Percentiles rank a stretch among this genome's conserved stretches.
Conservation (phyloP, 495 filamentous ascomycete species). For the Ramalina peruviana region DNA sequence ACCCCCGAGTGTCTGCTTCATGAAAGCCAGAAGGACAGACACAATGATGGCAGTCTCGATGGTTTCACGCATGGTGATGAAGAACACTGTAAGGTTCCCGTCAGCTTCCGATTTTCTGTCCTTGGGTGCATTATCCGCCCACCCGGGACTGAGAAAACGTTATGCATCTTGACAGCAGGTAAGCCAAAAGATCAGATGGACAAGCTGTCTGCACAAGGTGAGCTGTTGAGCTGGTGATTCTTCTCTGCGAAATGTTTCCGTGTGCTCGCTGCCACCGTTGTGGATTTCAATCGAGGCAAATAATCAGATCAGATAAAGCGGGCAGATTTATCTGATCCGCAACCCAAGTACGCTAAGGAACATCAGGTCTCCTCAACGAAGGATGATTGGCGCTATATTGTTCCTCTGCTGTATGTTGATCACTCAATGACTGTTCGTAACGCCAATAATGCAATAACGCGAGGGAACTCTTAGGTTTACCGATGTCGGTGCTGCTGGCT, state of each 20-base stretch:
- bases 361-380: too few species aligned
- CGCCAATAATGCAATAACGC: too few species aligned
- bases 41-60: slow-evolving; percentile 71
- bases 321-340: slow-evolving; percentile 14
- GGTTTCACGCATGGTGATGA: slow-evolving; percentile 75
- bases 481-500: too few species aligned
- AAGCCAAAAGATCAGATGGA: not conserved
- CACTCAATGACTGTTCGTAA: too few species aligned
- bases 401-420: too few species aligned
- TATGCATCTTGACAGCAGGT: slow-evolving; percentile 17
- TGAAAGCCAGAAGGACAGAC: slow-evolving; percentile 66
- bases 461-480: too few species aligned
- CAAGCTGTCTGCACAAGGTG: too few species aligned
- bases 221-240: not conserved
- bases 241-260: slow-evolving; percentile 5
- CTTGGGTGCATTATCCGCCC: slow-evolving; percentile 2
- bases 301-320: slow-evolving; percentile 11
- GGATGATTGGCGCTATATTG: too few species aligned
- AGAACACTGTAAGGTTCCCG: slow-evolving; percentile 42
- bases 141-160: slow-evolving; percentile 32
- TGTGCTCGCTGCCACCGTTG: too few species aligned
- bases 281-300: not conserved
- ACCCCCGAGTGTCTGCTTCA: slow-evolving; percentile 62
- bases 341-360: too few species aligned
- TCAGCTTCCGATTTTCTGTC: not conserved